Evolutionary conservation across 2,329 filamentous ascomycete species (phyloP), one percentile per base, ranked within the genome.

Genomic region (Aspergillus sp.): DNA sequence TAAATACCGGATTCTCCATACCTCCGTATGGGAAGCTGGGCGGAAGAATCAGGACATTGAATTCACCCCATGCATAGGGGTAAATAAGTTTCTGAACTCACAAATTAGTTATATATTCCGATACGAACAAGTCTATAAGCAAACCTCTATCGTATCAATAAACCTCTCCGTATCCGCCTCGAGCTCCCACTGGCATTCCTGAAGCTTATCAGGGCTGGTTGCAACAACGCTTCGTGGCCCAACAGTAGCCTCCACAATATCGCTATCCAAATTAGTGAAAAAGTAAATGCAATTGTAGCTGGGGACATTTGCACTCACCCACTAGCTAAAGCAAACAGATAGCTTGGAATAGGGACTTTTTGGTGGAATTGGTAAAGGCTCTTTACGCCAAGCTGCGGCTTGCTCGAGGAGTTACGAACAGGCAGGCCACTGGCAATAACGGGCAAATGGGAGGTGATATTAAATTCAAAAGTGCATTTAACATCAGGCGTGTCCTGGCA

Each of bases 401-500:
- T 76, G 45, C 81, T 79, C 23, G 80, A 78, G 2, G 80, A 75
- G 45, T 79, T 68, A 23, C 78, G 79, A 27, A 81, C 74, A 0
- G 84, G 81, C 17, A 98, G 82, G 55, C 95, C 95, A 69, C 91
- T 96, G 33, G 93, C 93, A 56, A 98, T 86, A n/a, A 97, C 93
- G 0, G 92, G 91, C 14, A 96, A 83, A 5, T 89, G 87, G 23
- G 92, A 97, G 25, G 87, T 87, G 70, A 99, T 89, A 69, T 88
- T 90, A 80, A 97, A 97, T 62, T 88, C 87, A 76, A 93, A 92
- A 1, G 92, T 96, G n/a, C 90, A 92, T 80, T 99, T 99, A 68
- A 97, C 90, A 73, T 97, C 93, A 3, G 95, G 95, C 1, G 95
- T 98, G 72, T 99, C 95, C 79, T 98, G 93, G 76, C 93, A 98